A percentile compares a stretch with the other conserved stretches of the same genome.
phyloP scores from a whole-genome alignment of 257 asterid genomes.

The Ocimum tenuiflorum region DNA sequence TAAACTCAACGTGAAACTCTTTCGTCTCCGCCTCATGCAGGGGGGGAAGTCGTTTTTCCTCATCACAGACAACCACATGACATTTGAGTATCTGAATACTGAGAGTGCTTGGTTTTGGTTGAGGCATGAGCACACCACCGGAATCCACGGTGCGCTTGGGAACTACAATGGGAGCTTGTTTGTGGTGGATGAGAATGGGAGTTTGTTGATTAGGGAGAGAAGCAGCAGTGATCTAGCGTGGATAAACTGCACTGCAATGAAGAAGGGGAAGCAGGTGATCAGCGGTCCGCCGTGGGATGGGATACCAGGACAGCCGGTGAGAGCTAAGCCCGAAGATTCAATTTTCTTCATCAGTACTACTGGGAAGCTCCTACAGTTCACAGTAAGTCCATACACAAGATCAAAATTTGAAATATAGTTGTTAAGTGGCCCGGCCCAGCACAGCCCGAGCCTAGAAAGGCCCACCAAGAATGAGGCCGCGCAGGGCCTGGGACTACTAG shows the following conservation, averaged over 20 bases:
- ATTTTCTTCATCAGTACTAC: slow-evolving; percentile 61
- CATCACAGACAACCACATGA: slow-evolving; percentile 41
- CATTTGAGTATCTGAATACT: slow-evolving; percentile 57
- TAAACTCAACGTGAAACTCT: slow-evolving; percentile 20
- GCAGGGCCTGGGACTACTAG: no score
- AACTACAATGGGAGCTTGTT: slow-evolving; percentile 76
- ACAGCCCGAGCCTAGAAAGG: no score
- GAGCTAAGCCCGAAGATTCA: slow-evolving; percentile 55
- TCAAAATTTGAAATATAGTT: no score
- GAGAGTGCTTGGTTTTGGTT: slow-evolving; percentile 73
- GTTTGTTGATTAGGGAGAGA: slow-evolving; percentile 68
- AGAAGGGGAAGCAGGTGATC: slow-evolving; percentile 54
- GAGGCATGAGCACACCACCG: slow-evolving; percentile 52
- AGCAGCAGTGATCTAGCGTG: slow-evolving; percentile 47
- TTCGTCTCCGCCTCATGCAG: slow-evolving; percentile 64
- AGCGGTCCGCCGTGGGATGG: slow-evolving; percentile 90
- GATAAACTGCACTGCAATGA: slow-evolving; percentile 76
- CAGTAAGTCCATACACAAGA: slow-evolving; percentile 22
- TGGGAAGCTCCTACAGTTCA: slow-evolving; percentile 61
- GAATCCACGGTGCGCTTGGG: slow-evolving; percentile 58
- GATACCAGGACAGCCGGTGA: slow-evolving; percentile 33
- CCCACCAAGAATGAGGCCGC: no score
- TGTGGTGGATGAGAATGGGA: slow-evolving; percentile 59
- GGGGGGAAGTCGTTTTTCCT: slow-evolving; percentile 61
- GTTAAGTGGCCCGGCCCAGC: no score